Evolutionary conservation across 2,329 filamentous ascomycete genomes (phyloP).

Genomic region (Helicocarpus griseus): DNA sequence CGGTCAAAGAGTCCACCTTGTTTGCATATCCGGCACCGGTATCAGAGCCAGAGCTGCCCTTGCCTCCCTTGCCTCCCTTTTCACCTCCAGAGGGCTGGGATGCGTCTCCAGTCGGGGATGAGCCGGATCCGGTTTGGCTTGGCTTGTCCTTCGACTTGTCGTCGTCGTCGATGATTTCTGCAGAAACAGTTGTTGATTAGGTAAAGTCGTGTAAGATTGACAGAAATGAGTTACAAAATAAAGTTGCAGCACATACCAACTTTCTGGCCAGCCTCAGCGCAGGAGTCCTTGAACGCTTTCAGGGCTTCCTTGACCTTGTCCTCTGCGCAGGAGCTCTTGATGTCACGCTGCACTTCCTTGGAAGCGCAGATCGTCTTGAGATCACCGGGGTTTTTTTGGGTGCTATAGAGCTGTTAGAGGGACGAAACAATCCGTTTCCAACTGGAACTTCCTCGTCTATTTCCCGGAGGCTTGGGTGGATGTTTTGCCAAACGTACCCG

Average conservation of each 20-base stretch:
- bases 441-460: neutral
- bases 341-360: conserved; percentile 26
- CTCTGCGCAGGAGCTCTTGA: conserved; percentile 27
- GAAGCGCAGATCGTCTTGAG: conserved; percentile 31
- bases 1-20: conserved; percentile 26
- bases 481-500: conserved; percentile 30
- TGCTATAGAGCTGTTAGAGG: conserved; percentile 20
- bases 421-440: neutral
- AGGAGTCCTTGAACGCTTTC: conserved; percentile 30
- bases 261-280: conserved; percentile 29
- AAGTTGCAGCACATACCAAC: conserved; percentile 26
- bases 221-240: conserved; percentile 5
- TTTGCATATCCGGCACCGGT: conserved; percentile 20
- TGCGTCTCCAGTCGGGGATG: neutral
- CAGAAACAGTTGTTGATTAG: neutral
- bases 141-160: too few relatives aligned
- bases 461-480: neutral
- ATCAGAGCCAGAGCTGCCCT: conserved; percentile 9
- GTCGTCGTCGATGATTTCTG: neutral
- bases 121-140: neutral
- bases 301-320: conserved; percentile 24
- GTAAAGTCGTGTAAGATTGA: conserved; percentile 3
- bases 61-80: neutral
- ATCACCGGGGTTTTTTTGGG: conserved; percentile 28
- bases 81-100: neutral